Evolutionary conservation across 2,329 filamentous ascomycete genomes (phyloP).

Genomic region (Pseudopyrenochaeta lycopersici): DNA sequence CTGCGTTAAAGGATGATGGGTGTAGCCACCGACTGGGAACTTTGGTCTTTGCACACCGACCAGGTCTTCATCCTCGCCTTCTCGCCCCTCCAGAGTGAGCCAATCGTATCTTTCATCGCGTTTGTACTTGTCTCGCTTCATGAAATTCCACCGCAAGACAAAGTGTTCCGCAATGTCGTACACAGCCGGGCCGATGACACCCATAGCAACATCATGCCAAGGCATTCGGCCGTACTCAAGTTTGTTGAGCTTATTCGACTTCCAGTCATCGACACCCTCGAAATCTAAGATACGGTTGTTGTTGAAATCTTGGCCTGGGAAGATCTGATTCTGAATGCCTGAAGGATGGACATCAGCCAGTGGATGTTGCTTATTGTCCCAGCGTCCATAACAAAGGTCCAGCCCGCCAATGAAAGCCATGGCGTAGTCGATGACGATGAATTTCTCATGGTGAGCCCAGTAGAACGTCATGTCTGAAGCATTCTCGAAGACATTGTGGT

Average conservation of each 20-base stretch:
- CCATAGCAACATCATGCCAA: slow-evolving; percentile 97
- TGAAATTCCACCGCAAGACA: slow-evolving; percentile 92
- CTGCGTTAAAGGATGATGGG: slow-evolving; percentile 79
- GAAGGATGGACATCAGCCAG: slow-evolving; percentile 88
- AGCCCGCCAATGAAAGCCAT: slow-evolving; percentile 93
- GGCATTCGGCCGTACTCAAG: slow-evolving; percentile 94
- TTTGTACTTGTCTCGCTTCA: slow-evolving; percentile 98
- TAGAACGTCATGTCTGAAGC: slow-evolving; percentile 96
- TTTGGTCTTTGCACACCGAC: slow-evolving; percentile 88
- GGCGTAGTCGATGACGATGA: slow-evolving; percentile 91
- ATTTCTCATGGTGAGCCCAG: slow-evolving; percentile 98
- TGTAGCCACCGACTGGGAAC: slow-evolving; percentile 87
- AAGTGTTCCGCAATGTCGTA: slow-evolving; percentile 98
- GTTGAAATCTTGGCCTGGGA: slow-evolving; percentile 97
- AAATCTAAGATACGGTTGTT: slow-evolving; percentile 98
- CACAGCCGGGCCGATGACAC: slow-evolving; percentile 85
- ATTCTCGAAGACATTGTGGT: slow-evolving; percentile 95
- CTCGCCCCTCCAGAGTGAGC: slow-evolving; percentile 79
- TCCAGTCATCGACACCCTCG: slow-evolving; percentile 89
- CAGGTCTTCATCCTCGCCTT: slow-evolving; percentile 82
- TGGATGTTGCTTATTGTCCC: slow-evolving; percentile 87
- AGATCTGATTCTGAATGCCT: slow-evolving; percentile 82
- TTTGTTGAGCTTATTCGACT: slow-evolving; percentile 90
- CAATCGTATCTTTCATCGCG: slow-evolving; percentile 84
- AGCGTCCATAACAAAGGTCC: slow-evolving; percentile 94